Base-by-base conservation (phyloP, 1,284 basidiomycete species). In the Anthracocystis panici-leucophaei region DNA sequence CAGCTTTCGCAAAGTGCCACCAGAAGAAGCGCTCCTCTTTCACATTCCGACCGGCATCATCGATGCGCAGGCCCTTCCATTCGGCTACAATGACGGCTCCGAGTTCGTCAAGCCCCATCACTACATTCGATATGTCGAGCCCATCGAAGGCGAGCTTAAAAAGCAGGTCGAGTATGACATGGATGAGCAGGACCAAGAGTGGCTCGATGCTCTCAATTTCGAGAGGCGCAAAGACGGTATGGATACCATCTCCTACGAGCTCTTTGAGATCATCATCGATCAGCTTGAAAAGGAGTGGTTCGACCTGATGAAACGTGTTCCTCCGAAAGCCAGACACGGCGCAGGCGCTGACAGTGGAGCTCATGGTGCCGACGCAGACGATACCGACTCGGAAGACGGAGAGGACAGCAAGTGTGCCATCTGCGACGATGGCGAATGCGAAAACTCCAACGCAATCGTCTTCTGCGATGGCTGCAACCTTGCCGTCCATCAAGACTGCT, bases 391-490 rank as follows among this genome's bases (percentile, higher is more conserved):
- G 25, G 79, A 81, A 3, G 68, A 67, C 6, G 79, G 71, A 20
- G 83, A 84, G 31, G 83, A 85, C 61, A 80, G 94, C 2, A 93
- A 93, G 1, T 99, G 97, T 85, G 93, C 94, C 3, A 93, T 99
- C 56, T 99, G 97, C 83, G 96, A 99, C 80, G 96, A 99, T 82
- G 93, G 94, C 3, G 97, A 99, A 82, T 96, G 95, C 74, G 97
- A 99, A 86, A 98, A 98, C 85, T 93, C 92, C 65, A 99, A 99
- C 84, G 97, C 95, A 7, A 99, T 99, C 77, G 96, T 99, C 18
- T 99, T 99, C 84, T 99, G 97, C 86, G 97, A 99, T 84, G 97
- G 97, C 0, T 99, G 97, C 86, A 99, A 99, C 85, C 88, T 99
- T 29, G 97, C 97, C 9, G 96, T 99, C 5, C 97, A 99, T 87